Evolutionary conservation across 352 stramenopile genomes (phyloP), one percentile per base, ranked within the genome.

Genomic region (Thalassiosira livingstoniorum): DNA sequence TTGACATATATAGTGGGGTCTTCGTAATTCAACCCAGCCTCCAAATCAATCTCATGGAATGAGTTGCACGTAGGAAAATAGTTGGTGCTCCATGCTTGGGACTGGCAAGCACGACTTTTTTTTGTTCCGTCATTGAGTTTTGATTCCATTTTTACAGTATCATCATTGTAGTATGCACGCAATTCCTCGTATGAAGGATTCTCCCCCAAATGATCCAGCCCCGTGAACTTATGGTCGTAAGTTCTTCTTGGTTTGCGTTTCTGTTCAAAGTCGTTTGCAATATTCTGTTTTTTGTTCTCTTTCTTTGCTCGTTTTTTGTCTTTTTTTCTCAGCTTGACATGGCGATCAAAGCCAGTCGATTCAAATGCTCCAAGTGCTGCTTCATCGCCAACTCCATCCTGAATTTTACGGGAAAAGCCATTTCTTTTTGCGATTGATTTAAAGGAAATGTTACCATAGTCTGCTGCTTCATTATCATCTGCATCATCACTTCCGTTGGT

Each of bases 21-120:
- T 67, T 91, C 72, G 61, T 78, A 90, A n/a, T n/a, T n/a, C n/a
- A n/a, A n/a, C 25, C 75, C 25, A 55, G 67, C 35, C 13, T 27
- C 64, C 29, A 93, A 23, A 60, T 90, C 79, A 27, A 85, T 55
- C 68, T 86, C 80, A 73, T 93, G 88, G 61, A 93, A 85, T 4
- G 37, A 1, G 71, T 93, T 93, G 70, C 88, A 93, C 0, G 51
- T 85, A 27, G 86, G 86, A 55, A 85, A 83, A 70, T 93, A 93
- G 11, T 39, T 35, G 4, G 35, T 54, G 3, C 55, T 47, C 55
- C 74, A 78, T 35, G 78, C 65, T 21, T 55, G 35, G 0, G 21
- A 27, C 32, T 39, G 47, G 37, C 78, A 86, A 18, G 71, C 65
- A 2, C 78, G 70, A 42, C 57, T 47, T 42, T 76, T 7, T 29